Evolutionary conservation across 2,329 filamentous ascomycete species (phyloP).

Genomic region (Orbilia blumenaviensis): DNA sequence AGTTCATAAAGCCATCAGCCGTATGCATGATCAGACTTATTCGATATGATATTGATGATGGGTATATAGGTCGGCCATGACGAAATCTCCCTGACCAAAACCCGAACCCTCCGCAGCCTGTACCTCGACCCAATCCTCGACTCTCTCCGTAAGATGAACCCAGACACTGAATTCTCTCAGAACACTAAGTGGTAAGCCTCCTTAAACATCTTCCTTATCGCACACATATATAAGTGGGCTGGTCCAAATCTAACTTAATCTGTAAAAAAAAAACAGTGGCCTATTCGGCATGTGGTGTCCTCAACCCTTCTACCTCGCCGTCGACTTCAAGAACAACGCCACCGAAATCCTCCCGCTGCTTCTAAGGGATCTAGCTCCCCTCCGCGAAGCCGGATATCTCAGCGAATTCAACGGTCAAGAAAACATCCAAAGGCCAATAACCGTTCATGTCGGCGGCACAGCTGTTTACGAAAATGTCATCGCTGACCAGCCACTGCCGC

Average conservation of each 20-base stretch:
- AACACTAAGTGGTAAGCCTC: slow-evolving; percentile 27
- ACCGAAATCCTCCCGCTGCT: not conserved
- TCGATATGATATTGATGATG: no score
- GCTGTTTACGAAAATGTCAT: not conserved
- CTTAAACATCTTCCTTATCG: no score
- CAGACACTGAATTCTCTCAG: slow-evolving; percentile 62
- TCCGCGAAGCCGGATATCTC: not conserved
- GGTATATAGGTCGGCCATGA: slow-evolving; percentile 69
- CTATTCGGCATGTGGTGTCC: not conserved
- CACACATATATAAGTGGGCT: no score
- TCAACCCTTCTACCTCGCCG: not conserved
- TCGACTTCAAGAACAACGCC: not conserved
- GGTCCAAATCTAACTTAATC: no score
- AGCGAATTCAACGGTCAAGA: not conserved
- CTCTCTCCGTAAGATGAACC: slow-evolving; percentile 68
- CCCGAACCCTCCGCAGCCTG: slow-evolving; percentile 69
- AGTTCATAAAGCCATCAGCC: no score
- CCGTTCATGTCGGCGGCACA: not conserved
- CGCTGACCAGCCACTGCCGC: not conserved
- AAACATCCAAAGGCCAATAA: not conserved
- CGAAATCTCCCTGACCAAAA: slow-evolving; percentile 65
- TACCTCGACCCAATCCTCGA: slow-evolving; percentile 72
- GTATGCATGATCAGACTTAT: no score
- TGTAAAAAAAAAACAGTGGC: not conserved
- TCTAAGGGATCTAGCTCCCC: not conserved